phyloP scores from a whole-genome alignment of 306 rosid genomes.

The Pyrus bretschneideri region DNA sequence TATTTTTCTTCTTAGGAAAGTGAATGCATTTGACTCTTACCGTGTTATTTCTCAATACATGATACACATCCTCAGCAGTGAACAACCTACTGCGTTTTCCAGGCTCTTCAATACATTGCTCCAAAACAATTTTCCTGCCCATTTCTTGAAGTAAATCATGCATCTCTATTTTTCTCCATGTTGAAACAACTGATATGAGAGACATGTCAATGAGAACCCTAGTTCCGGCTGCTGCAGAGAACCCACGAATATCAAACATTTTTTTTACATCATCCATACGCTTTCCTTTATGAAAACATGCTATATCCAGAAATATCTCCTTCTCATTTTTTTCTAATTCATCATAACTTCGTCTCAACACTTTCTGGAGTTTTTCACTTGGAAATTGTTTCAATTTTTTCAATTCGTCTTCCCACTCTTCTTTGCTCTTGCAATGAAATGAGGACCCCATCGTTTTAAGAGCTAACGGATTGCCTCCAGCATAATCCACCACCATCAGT shows the following conservation, averaged over 20 bases:
- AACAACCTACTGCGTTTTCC: too few species aligned
- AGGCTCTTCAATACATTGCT: background rate
- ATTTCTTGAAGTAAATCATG: background rate
- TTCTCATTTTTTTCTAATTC: background rate
- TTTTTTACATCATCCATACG: rapidly evolving
- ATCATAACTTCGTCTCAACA: background rate
- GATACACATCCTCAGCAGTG: too few species aligned
- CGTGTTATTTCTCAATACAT: too few species aligned
- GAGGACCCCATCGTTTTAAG: background rate
- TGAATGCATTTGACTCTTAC: too few species aligned
- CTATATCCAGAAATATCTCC: too few species aligned
- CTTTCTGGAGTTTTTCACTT: background rate
- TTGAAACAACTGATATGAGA: background rate
- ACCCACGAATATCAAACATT: background rate
- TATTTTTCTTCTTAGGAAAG: too few species aligned
- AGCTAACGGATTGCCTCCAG: background rate
- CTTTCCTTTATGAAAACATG: background rate
- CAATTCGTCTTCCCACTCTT: background rate
- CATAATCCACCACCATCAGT: background rate
- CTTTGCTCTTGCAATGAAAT: background rate
- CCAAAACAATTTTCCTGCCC: background rate
- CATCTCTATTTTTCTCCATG: background rate
- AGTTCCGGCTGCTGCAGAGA: rapidly evolving
- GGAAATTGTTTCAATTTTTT: background rate
- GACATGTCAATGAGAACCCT: background rate